Percentiles rank a stretch among this genome's conserved stretches.
Evolutionary conservation across 805 yeast species (phyloP).

Genomic region (Candida xiaguanensis): DNA sequence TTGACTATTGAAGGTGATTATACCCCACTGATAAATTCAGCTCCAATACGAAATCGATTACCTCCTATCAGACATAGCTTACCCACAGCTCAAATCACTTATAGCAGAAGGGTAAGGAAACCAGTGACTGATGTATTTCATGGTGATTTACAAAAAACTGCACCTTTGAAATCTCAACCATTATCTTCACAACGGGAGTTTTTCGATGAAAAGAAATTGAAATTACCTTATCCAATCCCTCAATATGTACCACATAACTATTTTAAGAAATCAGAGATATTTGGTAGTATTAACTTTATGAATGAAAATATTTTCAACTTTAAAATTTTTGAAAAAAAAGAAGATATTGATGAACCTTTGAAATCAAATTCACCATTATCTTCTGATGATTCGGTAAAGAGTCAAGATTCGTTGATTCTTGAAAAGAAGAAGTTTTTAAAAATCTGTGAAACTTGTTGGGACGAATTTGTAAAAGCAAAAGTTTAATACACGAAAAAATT

Average conservation of each 20-base stretch:
- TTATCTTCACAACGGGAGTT: conserved; percentile 44
- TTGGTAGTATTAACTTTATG: conserved; percentile 35
- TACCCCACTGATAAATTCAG: conserved; percentile 26
- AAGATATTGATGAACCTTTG: conserved; percentile 3
- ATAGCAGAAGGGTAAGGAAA: conserved; percentile 1
- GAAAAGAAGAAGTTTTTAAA: conserved; percentile 39
- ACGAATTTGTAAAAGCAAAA: conserved; percentile 23
- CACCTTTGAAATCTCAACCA: conserved; percentile 51
- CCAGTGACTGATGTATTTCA: conserved; percentile 47
- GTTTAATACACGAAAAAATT: background rate
- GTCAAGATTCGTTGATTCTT: conserved; percentile 10
- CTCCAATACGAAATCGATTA: conserved; percentile 21
- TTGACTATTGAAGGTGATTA: conserved; percentile 12
- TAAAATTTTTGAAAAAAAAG: conserved; percentile 22
- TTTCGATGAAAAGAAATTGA: conserved; percentile 19
- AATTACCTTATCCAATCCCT: conserved; percentile 2
- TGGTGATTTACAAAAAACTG: conserved; percentile 42
- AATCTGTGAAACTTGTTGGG: conserved; percentile 44
- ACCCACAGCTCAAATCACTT: conserved; percentile 10
- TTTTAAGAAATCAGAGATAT: conserved; percentile 19
- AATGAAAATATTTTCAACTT: conserved; percentile 34
- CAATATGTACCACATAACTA: conserved; percentile 3
- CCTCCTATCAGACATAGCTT: background rate
- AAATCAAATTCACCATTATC: conserved; percentile 1
- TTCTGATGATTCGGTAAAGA: background rate